A percentile compares a stretch with the other conserved stretches of the same genome.
Conservation (phyloP, 768 basidiomycete genomes). For the Lenzites betulinus region DNA sequence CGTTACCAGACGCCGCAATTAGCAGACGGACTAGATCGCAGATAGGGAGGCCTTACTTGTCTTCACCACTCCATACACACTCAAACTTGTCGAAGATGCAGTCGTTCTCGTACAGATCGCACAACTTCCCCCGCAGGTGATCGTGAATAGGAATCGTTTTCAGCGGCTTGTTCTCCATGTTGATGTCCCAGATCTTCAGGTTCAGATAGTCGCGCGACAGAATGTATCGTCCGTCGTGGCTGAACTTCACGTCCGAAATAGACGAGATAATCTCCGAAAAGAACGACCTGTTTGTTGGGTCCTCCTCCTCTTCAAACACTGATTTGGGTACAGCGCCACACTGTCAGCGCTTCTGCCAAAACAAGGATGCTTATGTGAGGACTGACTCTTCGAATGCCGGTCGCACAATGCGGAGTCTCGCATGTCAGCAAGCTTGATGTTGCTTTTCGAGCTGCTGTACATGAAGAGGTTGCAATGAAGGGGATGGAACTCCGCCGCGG, state of each 20-base stretch:
- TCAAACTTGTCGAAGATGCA: conserved; percentile 99
- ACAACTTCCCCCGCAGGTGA: conserved; percentile 94
- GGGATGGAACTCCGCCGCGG: conserved; percentile 99
- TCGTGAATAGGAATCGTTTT: conserved; percentile 99
- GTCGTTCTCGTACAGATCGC: conserved; percentile 98
- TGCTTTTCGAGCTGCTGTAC: conserved; percentile 99
- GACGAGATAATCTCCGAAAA: conserved; percentile 99
- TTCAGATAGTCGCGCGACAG: conserved; percentile 96
- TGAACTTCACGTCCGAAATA: conserved; percentile 99
- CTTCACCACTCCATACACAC: conserved; percentile 97
- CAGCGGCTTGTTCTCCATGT: conserved; percentile 95
- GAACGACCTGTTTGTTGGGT: conserved; percentile 95
- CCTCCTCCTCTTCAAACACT: conserved; percentile 99
- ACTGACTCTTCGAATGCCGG: conserved; percentile 91
- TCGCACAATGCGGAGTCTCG: conserved; percentile 97
- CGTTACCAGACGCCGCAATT: background rate
- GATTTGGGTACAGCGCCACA: conserved; percentile 18
- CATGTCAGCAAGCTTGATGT: conserved; percentile 99
- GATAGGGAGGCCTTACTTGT: conserved; percentile 51
- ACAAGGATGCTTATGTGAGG: background rate
- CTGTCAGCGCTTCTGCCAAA: conserved; percentile 5
- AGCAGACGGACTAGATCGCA: conserved; percentile 24
- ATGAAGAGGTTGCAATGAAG: conserved; percentile 97
- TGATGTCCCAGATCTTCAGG: conserved; percentile 99
- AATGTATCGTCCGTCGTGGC: conserved; percentile 95